Base-by-base conservation (phyloP, 768 basidiomycete species). In the Arthromyces matolae region DNA sequence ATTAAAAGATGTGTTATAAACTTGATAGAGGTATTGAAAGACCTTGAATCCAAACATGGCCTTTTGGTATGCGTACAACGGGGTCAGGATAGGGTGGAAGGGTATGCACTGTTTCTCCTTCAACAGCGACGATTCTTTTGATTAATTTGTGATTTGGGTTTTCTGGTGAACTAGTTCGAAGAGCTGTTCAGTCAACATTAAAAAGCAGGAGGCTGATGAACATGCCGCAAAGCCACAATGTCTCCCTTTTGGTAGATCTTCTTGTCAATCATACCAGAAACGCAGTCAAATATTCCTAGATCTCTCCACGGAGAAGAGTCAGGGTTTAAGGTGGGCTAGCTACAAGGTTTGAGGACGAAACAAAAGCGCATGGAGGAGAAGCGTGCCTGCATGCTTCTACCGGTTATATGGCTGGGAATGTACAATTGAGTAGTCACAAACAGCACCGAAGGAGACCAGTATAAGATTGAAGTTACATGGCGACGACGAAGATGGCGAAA, bases 31-130 rank as follows among this genome's bases (percentile, higher is more conserved):
- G 32, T 19, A 22, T 42, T 14, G 10, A 24, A 45, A 70, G 42
- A 42, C 84, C 86, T 76, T 89, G 86, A 42, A 89, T 74, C 87
- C 87, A 89, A 32, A 81, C 70, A 50, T 87, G 81, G 1, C 84
- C 84, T 55, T 66, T 49, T 3, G 86, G 86, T 28, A 89, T 64
- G 22, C 49, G 59, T 7, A 83, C 77, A 48, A 79, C 70, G 4
- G 67, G 46, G 16, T 78, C 73, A 1, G 80, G 80, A 56, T 81
- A 84, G 3, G 86, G 85, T 18, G 85, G 79, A n/a, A 86, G 67
- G 3, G 87, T 85, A 54, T 76, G 74, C 0, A 89, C 76, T 27
- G 62, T 58, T 57, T 89, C 85, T 8, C 83, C 83, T 57, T 78
- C 78, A 18, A 80, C 56, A 3, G 77, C 87, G 40, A 84, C 51